phyloP scores from a whole-genome alignment of 495 filamentous ascomycete species.

The Choiromyces venosus region DNA sequence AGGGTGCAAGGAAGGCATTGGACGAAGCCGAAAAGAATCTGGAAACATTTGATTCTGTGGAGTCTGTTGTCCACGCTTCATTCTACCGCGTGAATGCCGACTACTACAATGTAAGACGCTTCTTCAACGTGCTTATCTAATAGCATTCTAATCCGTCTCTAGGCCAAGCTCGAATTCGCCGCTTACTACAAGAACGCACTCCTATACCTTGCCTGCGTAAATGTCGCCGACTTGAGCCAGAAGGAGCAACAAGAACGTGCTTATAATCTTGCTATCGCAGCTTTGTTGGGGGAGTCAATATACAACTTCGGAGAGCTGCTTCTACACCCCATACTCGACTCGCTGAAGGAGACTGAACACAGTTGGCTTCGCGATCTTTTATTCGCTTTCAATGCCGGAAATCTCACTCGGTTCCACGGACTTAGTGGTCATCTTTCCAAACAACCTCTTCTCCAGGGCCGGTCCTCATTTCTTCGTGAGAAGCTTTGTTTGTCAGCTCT shows the following conservation, averaged over 20 bases:
- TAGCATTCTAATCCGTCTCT: constrained; percentile 9
- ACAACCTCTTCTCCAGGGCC: constrained; percentile 70
- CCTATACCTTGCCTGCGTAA: constrained; percentile 95
- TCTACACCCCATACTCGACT: constrained; percentile 90
- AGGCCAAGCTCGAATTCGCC: constrained; percentile 82
- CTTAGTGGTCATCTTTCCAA: constrained; percentile 70
- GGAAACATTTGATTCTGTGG: constrained; percentile 88
- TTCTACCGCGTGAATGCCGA: constrained; percentile 95
- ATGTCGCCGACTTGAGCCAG: constrained; percentile 64
- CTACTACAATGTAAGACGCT: constrained; percentile 70
- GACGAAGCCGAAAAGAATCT: constrained; percentile 81
- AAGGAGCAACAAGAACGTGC: constrained; percentile 72
- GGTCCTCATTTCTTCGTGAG: constrained; percentile 79
- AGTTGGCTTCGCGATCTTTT: constrained; percentile 88
- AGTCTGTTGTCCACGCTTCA: constrained; percentile 90
- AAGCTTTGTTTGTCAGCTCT: constrained; percentile 96
- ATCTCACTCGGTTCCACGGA: constrained; percentile 77
- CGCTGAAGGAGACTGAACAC: constrained; percentile 52
- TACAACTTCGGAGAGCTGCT: constrained; percentile 99
- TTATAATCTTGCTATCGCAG: constrained; percentile 87
- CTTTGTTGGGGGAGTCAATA: constrained; percentile 85
- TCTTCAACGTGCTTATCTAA: background rate
- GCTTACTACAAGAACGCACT: constrained; percentile 95
- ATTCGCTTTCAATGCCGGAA: constrained; percentile 95
- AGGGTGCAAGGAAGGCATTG: constrained; percentile 74